Evolutionary conservation across 768 basidiomycete species (phyloP).

Genomic region (Rhodotorula toruloides): DNA sequence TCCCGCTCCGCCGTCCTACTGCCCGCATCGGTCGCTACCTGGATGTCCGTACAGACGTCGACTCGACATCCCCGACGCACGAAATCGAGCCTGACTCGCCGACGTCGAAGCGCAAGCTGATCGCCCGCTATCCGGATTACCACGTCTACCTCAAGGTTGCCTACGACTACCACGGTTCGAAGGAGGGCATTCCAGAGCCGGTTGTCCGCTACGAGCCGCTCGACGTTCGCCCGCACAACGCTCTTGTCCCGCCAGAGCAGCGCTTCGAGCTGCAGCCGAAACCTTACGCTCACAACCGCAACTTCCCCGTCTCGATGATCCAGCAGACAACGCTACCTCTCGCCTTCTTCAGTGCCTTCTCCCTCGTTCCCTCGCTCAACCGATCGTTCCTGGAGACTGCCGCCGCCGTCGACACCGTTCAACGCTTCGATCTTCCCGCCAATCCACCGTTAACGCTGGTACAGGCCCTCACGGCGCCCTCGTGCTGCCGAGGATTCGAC

Average conservation of each 20-base stretch:
- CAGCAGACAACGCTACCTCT: slow-evolving; percentile 53
- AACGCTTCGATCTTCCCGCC: slow-evolving; percentile 59
- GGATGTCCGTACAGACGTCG: slow-evolving; percentile 14
- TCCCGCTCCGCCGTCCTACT: slow-evolving; percentile 3
- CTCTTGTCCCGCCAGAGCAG: slow-evolving; percentile 1
- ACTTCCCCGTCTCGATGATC: slow-evolving; percentile 14
- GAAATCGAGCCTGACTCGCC: slow-evolving; percentile 4
- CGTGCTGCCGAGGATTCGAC: slow-evolving; percentile 59
- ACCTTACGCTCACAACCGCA: background rate
- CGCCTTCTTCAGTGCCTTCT: slow-evolving; percentile 55
- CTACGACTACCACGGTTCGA: background rate
- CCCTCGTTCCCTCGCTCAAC: slow-evolving; percentile 62
- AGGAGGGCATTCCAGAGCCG: background rate
- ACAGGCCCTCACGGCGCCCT: slow-evolving; percentile 72
- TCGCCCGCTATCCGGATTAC: slow-evolving; percentile 1
- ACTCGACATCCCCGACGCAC: background rate
- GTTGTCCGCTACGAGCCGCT: slow-evolving; percentile 7
- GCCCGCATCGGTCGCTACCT: background rate
- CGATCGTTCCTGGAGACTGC: slow-evolving; percentile 61
- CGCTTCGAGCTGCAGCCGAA: too few relatives aligned
- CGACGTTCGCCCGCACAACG: slow-evolving; percentile 1
- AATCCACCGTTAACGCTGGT: slow-evolving; percentile 59
- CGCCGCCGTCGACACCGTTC: slow-evolving; percentile 52
- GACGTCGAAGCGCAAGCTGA: background rate
- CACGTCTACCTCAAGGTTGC: background rate